Evolutionary conservation across 2,329 filamentous ascomycete genomes (phyloP), one percentile per base, ranked within the genome.

Genomic region (Xylaria sp.): DNA sequence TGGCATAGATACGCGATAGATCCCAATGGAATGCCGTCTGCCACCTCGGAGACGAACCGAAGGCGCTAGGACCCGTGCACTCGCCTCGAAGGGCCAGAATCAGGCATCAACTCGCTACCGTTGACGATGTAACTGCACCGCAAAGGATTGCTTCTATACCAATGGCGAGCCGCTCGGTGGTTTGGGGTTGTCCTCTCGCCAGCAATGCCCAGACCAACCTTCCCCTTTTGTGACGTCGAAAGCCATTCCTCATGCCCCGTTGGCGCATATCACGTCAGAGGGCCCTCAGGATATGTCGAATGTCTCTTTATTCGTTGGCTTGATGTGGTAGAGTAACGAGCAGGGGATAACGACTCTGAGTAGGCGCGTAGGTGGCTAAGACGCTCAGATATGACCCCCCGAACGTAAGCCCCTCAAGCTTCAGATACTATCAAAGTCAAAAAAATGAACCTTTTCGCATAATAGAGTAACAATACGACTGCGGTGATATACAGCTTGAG

Each of bases 211-310:
- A 31, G 12, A 33, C 51, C 56, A 64, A 63, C 59, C 59, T 61
- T 64, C 61, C 61, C 56, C 28, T 60, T 64, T 68, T 13, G 66
- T 64, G 61, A n/a, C 33, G 7, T 33, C n/a, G 18, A 61, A 9
- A n/a, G 39, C 55, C 39, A 12, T 41, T 48, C 12, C 20, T 41
- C 31, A 48, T 12, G 23, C 46, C 43, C 39, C 49, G 28, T 54
- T 60, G 20, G 55, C 6, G 15, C 25, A 23, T 23, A 39, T 60
- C 15, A 33, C 25, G 15, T 25, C n/a, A 20, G 36, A 36, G 10
- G 12, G 39, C n/a, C n/a, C 36, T 39, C 54, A 41, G 20, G 12
- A 41, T 41, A 20, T 55, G n/a, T 25, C 18, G 10, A 33, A 28
- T 55, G 9, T 39, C 25, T 39, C 18, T 48, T 20, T 25, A 48